Evolutionary conservation across 305 asterid species (phyloP).

Genomic region (Rubia occidens): DNA sequence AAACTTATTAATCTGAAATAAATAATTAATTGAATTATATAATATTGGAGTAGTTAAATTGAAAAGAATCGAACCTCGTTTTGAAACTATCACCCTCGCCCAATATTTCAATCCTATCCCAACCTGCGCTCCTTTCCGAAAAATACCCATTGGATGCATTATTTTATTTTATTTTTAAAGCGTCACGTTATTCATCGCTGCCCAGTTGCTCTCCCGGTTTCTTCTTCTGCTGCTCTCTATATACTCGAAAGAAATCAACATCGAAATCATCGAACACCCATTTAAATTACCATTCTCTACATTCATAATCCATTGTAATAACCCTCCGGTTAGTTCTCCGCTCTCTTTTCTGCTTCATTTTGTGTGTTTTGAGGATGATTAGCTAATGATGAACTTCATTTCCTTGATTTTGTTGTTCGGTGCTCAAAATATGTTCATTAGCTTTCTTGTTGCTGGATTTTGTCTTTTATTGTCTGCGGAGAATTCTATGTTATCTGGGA

Average conservation of each 20-base stretch:
- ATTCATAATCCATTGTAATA: not conserved
- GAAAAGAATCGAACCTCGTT: too few relatives aligned
- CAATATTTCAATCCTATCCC: too few relatives aligned
- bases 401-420: conserved; percentile 1
- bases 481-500: not conserved
- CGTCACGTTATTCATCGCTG: not conserved
- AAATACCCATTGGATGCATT: too few relatives aligned
- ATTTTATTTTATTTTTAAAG: not conserved
- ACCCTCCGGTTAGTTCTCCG: not conserved
- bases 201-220: not conserved
- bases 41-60: too few relatives aligned
- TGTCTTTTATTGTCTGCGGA: not conserved
- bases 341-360: not conserved
- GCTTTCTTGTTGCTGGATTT: not conserved
- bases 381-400: conserved; percentile 1
- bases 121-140: too few relatives aligned
- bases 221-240: not conserved
- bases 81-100: too few relatives aligned
- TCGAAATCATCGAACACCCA: not conserved
- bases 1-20: too few relatives aligned
- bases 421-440: not conserved
- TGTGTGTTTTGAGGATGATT: not conserved
- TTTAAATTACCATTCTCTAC: not conserved
- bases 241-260: not conserved
- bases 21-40: too few relatives aligned